Base-by-base conservation (phyloP, 192 early-diverging fungal species). In the Physocladia obscura region DNA sequence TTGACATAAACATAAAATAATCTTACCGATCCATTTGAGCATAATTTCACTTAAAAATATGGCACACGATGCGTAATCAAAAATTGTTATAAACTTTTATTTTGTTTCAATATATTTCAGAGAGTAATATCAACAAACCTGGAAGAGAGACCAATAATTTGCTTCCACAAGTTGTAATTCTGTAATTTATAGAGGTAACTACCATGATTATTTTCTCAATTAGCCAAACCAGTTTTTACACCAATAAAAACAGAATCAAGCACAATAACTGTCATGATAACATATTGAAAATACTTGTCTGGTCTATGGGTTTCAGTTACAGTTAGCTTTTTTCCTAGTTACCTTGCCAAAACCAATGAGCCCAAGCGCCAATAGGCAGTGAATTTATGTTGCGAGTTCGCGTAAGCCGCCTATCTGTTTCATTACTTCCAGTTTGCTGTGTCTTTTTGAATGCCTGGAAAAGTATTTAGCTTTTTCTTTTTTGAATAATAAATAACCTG, bases 351-450 rank as follows among this genome's bases (percentile, higher is more conserved):
- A 75, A 58, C 78, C 78, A 80, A n/a, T 49, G 49, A 11, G 78
- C 78, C 78, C 78, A 80, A 0, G 78, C 78, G 0, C 78, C 78
- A 21, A 80, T 49, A 1, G 78, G 78, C 32, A 80, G 22, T 26
- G 65, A 35, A 24, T 75, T 69, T 15, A 76, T 34, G 60, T 80
- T 78, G 21, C 70, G 38, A n/a, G 73, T 80, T 5, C 78, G 44
- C 2, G 76, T 80, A 13, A 80, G 51, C 32, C 78, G 71, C 22
- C 78, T 58, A 71, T 80, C 78, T 1, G 60, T 79, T 61, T 75
- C 47, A 3, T 76, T 56, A 36, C 69, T 71, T n/a, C 44, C 44
- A 19, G 44, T 63, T 54, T 75, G 65, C 31, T 78, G 78, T 2
- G 63, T 57, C 24, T 77, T 67, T 60, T 80, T 80, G 69, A 80